Evolutionary conservation across 192 early-diverging fungal species (phyloP).

Genomic region (Blastocladiella britannica): DNA sequence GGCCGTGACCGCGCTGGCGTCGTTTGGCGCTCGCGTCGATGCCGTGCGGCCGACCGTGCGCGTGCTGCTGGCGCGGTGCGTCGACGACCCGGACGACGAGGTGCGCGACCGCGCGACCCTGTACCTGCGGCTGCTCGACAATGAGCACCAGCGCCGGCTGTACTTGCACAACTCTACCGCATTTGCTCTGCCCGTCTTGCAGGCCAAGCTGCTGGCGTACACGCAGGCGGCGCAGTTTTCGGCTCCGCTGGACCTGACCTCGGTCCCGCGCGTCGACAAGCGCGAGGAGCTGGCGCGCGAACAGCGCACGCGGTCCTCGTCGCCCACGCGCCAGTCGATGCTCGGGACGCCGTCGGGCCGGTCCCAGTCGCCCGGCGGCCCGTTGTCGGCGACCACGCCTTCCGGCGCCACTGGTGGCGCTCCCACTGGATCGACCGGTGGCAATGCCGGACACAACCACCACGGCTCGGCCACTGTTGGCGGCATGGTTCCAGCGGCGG

Average conservation of each 20-base stretch:
- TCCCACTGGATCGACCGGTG: constrained; percentile 10
- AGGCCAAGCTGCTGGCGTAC: constrained; percentile 73
- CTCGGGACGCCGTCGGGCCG: constrained; percentile 9
- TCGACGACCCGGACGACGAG: constrained; percentile 96
- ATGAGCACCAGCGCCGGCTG: constrained; percentile 32
- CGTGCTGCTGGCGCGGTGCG: constrained; percentile 74
- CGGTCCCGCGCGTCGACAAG: constrained; percentile 61
- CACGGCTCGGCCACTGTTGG: too few species aligned
- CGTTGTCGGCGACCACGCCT: constrained; percentile 1
- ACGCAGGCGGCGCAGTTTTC: constrained; percentile 40
- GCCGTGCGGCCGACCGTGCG: constrained; percentile 49
- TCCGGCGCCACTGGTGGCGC: constrained; percentile 8
- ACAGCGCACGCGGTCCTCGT: constrained; percentile 38
- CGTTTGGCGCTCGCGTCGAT: constrained; percentile 62
- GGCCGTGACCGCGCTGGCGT: constrained; percentile 83
- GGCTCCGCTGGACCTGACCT: constrained; percentile 52
- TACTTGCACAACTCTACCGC: constrained; percentile 74
- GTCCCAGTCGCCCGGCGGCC: constrained; percentile 9
- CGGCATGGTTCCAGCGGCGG: constrained; percentile 42
- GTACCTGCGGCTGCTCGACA: constrained; percentile 58
- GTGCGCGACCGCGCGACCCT: constrained; percentile 88
- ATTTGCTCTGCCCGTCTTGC: constrained; percentile 63
- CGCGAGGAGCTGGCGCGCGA: constrained; percentile 70
- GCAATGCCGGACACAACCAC: too few species aligned
- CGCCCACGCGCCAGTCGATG: constrained; percentile 12